A percentile compares a stretch with the other conserved stretches of the same genome.
phyloP scores from a whole-genome alignment of 2,329 filamentous ascomycete genomes.

The Ophiocordyceps sinensis region DNA sequence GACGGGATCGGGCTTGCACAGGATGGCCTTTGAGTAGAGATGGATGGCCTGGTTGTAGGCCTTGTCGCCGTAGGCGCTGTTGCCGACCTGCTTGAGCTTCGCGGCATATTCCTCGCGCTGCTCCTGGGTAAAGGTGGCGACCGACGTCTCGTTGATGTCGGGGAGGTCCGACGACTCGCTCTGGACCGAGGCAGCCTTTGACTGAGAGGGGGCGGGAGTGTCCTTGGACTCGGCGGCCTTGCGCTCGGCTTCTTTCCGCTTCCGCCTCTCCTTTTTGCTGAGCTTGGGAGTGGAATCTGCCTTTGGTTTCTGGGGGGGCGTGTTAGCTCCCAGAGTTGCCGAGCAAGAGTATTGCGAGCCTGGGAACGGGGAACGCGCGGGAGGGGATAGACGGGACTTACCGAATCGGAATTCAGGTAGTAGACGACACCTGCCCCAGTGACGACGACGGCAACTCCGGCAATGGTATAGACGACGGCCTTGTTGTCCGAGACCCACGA shows the following conservation, averaged over 20 bases:
- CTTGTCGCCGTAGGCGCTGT: constrained; percentile 91
- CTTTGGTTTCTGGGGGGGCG: constrained; percentile 25
- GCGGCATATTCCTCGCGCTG: constrained; percentile 76
- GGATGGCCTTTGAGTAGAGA: constrained; percentile 86
- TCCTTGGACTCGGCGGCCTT: constrained; percentile 34
- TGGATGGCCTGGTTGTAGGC: constrained; percentile 89
- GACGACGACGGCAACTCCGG: constrained; percentile 82
- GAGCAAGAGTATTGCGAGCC: neutral
- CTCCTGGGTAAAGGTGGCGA: constrained; percentile 37
- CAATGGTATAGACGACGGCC: constrained; percentile 88
- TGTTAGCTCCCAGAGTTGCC: neutral
- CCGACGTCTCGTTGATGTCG: constrained; percentile 45
- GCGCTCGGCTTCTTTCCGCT: constrained; percentile 65
- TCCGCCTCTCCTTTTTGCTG: constrained; percentile 80
- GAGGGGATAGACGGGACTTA: constrained; percentile 20
- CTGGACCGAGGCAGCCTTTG: constrained; percentile 37
- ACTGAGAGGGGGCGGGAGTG: constrained; percentile 28
- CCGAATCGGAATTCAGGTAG: constrained; percentile 56
- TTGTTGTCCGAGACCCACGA: constrained; percentile 94
- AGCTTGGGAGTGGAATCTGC: constrained; percentile 47
- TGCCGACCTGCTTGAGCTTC: constrained; percentile 88
- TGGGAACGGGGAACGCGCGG: neutral
- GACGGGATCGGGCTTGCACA: constrained; percentile 94
- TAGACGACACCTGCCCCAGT: constrained; percentile 87
- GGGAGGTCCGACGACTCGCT: constrained; percentile 55